Conservation (phyloP, 208 protist genomes). For the Trypanosomatidae sp. region DNA sequence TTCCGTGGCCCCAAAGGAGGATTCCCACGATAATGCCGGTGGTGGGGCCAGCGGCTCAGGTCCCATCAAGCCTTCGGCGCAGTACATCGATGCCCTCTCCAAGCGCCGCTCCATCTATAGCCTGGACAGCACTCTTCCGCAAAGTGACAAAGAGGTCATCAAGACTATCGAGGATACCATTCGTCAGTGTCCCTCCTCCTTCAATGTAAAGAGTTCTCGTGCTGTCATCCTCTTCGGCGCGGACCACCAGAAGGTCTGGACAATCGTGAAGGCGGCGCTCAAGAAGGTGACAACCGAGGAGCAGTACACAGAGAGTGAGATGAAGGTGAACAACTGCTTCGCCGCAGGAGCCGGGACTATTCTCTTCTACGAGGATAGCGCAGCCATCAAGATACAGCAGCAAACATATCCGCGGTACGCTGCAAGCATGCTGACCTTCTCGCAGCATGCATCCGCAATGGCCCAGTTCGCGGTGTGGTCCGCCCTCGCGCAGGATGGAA, state of each 20-base stretch:
- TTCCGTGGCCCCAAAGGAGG: conserved; percentile 8
- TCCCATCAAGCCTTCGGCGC: neutral
- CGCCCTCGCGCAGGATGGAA: conserved; percentile 37
- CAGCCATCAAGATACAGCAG: conserved; percentile 37
- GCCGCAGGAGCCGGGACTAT: conserved; percentile 51
- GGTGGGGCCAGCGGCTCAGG: neutral
- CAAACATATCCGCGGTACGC: conserved; percentile 45
- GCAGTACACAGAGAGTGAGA: conserved; percentile 27
- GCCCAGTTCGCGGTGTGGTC: conserved; percentile 62
- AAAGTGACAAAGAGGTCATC: conserved; percentile 26
- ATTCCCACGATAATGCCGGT: neutral
- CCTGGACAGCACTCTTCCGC: conserved; percentile 37
- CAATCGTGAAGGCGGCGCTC: conserved; percentile 39
- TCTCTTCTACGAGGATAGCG: conserved; percentile 58
- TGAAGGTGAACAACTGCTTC: conserved; percentile 50
- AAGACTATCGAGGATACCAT: conserved; percentile 36
- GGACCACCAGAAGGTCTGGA: conserved; percentile 57
- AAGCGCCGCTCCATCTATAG: conserved; percentile 48
- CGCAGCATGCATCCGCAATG: conserved; percentile 48
- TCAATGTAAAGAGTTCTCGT: conserved; percentile 62
- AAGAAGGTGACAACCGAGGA: conserved; percentile 31
- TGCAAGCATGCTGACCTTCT: conserved; percentile 40
- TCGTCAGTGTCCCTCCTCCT: conserved; percentile 44
- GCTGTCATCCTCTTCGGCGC: conserved; percentile 52
- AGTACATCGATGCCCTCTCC: conserved; percentile 19